Percentiles rank a stretch among this genome's conserved stretches.
Conservation (phyloP, 495 filamentous ascomycete species). For the Penicillium turbatum region DNA sequence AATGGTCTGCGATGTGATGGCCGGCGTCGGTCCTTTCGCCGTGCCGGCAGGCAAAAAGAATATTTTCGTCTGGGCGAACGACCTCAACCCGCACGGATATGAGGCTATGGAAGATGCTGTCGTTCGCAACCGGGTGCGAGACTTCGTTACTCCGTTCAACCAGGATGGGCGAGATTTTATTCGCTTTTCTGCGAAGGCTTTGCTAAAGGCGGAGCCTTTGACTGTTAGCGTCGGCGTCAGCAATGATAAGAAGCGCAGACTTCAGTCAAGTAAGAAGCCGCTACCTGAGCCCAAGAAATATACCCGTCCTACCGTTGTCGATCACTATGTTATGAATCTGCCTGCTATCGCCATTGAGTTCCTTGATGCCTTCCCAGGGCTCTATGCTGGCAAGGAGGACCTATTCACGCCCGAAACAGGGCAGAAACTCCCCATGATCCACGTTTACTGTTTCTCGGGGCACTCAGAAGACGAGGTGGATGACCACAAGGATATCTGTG, state of each 20-base stretch:
- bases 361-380: constrained; percentile 75
- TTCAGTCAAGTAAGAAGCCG: constrained; percentile 16
- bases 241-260: constrained; percentile 22
- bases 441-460: constrained; percentile 84
- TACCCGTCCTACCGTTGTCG: constrained; percentile 61
- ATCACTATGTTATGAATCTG: constrained; percentile 96
- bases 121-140: constrained; percentile 68
- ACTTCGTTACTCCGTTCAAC: constrained; percentile 75
- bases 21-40: constrained; percentile 93
- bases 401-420: constrained; percentile 60
- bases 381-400: constrained; percentile 64
- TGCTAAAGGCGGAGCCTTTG: constrained; percentile 50
- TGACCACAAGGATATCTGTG: constrained; percentile 60
- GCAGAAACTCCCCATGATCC: constrained; percentile 68
- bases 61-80: constrained; percentile 95
- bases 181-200: constrained; percentile 54
- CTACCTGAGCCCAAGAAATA: constrained; percentile 43
- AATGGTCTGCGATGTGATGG: constrained; percentile 95
- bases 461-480: constrained; percentile 66
- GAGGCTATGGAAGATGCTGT: constrained; percentile 65
- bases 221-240: constrained; percentile 40
- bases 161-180: constrained; percentile 81
- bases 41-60: constrained; percentile 84
- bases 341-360: constrained; percentile 85
- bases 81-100: constrained; percentile 89